Conservation (phyloP, 2,329 filamentous ascomycete species). For the Ophiostoma sp. region DNA sequence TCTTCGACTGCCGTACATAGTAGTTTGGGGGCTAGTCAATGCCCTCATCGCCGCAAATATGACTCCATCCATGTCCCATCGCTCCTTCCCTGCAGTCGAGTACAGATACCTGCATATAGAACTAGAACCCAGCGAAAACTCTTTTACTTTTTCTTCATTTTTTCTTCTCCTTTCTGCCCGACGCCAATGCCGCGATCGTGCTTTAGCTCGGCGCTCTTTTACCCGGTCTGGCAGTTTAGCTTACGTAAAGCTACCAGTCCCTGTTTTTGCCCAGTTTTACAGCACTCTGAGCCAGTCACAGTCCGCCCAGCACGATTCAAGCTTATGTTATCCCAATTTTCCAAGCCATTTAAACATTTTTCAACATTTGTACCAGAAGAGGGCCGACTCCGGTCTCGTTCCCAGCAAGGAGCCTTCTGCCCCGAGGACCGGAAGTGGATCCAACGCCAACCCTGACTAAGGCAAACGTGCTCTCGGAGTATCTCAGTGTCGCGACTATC, state of each 20-base stretch:
- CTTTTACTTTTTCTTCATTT: background rate
- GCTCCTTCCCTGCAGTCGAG: background rate
- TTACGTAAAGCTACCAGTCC: background rate
- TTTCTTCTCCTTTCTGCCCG: background rate
- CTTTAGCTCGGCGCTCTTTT: conserved; percentile 9
- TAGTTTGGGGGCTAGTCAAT: background rate
- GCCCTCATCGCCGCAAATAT: background rate
- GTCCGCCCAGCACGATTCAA: no score
- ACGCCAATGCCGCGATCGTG: conserved; percentile 4
- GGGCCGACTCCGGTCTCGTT: conserved; percentile 17
- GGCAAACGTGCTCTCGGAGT: background rate
- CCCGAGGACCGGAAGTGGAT: conserved; percentile 14
- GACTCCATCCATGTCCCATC: conserved; percentile 11
- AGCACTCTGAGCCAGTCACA: background rate
- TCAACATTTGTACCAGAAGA: background rate
- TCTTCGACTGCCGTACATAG: background rate
- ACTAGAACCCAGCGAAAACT: conserved; percentile 5
- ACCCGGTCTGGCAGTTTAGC: background rate
- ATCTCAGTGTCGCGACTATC: background rate
- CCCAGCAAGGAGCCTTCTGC: background rate
- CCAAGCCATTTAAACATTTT: background rate
- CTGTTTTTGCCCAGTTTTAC: background rate
- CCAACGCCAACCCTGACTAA: conserved; percentile 9
- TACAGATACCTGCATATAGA: background rate
- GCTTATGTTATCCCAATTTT: background rate